Evolutionary conservation across 2,329 filamentous ascomycete species (phyloP), one percentile per base, ranked within the genome.

Genomic region (Hypoxylon sp.): DNA sequence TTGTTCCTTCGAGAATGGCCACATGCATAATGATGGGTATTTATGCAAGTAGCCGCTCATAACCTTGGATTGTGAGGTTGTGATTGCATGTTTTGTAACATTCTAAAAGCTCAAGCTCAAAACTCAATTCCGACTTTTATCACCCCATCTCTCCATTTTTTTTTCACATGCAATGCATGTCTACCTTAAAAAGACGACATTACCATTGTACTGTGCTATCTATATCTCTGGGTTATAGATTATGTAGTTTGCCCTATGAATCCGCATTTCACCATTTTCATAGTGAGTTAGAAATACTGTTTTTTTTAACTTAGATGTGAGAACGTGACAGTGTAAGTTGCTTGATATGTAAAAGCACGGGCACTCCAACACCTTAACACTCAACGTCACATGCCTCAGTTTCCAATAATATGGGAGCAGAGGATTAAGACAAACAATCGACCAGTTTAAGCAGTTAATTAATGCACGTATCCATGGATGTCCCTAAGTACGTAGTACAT

Each of bases 21-120:
- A 66, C 26, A 29, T 54, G 59, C 60, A 65, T 67, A 70, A 46
- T 19, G 14, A 33, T 35, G 53, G 39, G 35, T 11, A 31, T 5
- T 5, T 67, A 65, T 67, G 61, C 54, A 60, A 29, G 54, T 68
- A 70, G 50, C 68, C 61, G 53, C 42, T 59, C 11, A 14, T 35
- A 55, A 9, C 31, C 33, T 37, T 50, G 26, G 19, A 52, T 60
- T 62, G n/a, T 54, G 19, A 57, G 54, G 47, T 51, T 46, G 4
- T 51, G 48, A 54, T 59, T 59, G 53, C 52, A 59, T 63, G 57
- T 54, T 17, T 37, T 54, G 22, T 61, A 11, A 19, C 39, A 14
- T 46, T 52, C 35, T 33, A 17, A 59, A 59, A 47, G 24, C 51
- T 59, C 42, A 31, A 58, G 47, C 57, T 52, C 19, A 51, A 44